Percentiles rank a stretch among this genome's conserved stretches.
Conservation (phyloP, 768 basidiomycete genomes). For the Amanita subjunquillea region DNA sequence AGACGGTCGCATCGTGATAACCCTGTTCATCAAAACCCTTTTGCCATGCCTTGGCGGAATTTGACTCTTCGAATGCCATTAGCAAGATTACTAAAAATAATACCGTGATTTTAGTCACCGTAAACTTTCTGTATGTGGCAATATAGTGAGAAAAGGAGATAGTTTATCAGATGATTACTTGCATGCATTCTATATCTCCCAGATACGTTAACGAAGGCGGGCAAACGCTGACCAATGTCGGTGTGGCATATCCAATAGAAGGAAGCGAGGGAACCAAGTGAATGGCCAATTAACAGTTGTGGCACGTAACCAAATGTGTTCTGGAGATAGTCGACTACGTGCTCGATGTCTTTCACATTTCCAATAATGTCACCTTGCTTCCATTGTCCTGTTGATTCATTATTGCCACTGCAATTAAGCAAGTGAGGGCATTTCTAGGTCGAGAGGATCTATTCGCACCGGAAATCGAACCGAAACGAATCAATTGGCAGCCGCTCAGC, state of each 20-base stretch:
- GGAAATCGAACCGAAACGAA: constrained; percentile 83
- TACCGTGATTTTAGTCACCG: constrained; percentile 21
- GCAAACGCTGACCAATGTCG: constrained; percentile 42
- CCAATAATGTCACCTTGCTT: constrained; percentile 45
- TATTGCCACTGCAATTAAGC: constrained; percentile 45
- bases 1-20: constrained; percentile 49
- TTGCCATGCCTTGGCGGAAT: constrained; percentile 19
- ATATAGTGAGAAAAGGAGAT: neutral
- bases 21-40: constrained; percentile 45
- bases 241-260: constrained; percentile 62
- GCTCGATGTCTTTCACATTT: constrained; percentile 57
- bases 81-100: constrained; percentile 5
- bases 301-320: constrained; percentile 52
- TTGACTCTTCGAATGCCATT: constrained; percentile 14
- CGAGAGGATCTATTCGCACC: constrained; percentile 32
- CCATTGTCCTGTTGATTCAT: constrained; percentile 67
- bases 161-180: constrained; percentile 16
- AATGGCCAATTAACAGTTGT: constrained; percentile 69
- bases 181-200: constrained; percentile 76
- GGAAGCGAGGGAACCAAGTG: constrained; percentile 60
- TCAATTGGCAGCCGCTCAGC: constrained; percentile 58
- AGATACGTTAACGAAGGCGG: constrained; percentile 63
- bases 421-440: neutral
- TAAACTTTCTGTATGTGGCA: constrained; percentile 25
- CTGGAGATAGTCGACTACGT: constrained; percentile 55